Conservation (phyloP, 345 rosid genomes). For the Leavenworthia alabamica region DNA sequence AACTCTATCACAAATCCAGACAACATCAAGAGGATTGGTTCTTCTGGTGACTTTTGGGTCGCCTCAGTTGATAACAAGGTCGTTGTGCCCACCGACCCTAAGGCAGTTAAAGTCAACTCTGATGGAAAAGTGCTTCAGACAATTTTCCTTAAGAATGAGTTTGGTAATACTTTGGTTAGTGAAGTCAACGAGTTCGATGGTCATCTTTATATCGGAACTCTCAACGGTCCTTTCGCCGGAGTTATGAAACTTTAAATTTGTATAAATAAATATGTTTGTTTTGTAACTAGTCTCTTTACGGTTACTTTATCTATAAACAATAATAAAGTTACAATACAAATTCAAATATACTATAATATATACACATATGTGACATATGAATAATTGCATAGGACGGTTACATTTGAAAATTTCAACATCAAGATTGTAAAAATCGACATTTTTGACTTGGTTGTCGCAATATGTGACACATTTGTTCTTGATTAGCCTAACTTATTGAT, state of each 20-base stretch:
- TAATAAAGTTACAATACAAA: background rate
- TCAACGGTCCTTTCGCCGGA: slow-evolving; percentile 26
- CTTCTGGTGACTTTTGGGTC: slow-evolving; percentile 28
- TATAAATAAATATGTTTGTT: background rate
- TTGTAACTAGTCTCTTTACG: background rate
- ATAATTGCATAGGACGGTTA: background rate
- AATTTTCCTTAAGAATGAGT: slow-evolving; percentile 19
- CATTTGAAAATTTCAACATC: background rate
- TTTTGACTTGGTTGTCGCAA: background rate
- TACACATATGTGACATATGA: background rate
- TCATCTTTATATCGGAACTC: slow-evolving; percentile 25
- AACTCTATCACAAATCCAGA: slow-evolving; percentile 21
- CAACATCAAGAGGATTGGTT: slow-evolving; percentile 28
- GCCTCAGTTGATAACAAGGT: slow-evolving; percentile 21
- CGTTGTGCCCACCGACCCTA: slow-evolving; percentile 19
- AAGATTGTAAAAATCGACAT: background rate
- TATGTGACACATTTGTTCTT: background rate
- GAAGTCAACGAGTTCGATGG: slow-evolving; percentile 29
- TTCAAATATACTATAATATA: background rate
- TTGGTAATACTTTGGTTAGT: slow-evolving; percentile 30
- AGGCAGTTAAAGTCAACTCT: slow-evolving; percentile 21
- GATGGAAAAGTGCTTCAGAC: slow-evolving; percentile 26
- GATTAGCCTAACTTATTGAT: background rate
- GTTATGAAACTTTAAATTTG: slow-evolving; percentile 14
- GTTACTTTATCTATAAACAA: background rate